Evolutionary conservation across 306 rosid genomes (phyloP), one percentile per base, ranked within the genome.

Genomic region (Acacia crassicarpa): DNA sequence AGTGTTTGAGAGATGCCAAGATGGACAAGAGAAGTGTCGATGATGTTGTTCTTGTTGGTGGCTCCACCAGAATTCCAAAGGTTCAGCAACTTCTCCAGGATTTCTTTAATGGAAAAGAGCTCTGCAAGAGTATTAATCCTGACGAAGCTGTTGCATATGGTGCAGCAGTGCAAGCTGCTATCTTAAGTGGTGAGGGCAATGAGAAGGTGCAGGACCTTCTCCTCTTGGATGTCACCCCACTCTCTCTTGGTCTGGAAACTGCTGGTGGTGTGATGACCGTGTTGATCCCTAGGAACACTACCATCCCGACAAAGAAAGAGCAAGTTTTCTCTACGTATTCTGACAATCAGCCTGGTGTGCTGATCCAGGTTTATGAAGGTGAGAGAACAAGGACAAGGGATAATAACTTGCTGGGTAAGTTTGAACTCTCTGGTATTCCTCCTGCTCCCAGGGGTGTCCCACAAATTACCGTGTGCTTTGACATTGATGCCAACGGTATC

Each of bases 361-460:
- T 90, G 86, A 91, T 91, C 82, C 92, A 91, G 82, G 96, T 91
- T 0, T 91, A 90, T 9, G 96, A 91, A 83, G 96, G 96, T 40
- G 96, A 91, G 45, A 84, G 93, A 74, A 87, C 93, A 5, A 90
- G 96, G 66, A 90, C 91, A 10, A 86, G 91, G 45, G 93, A 91
- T 81, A 91, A 91, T 85, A 92, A 92, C 53, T 79, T 92, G 87
- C 87, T 92, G 0, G 97, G 97, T 6, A 92, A 92, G 45, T 92
- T 92, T 22, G 94, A 92, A 84, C 92, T 92, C 16, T 92, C 94
- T 0, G 94, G 97, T 40, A 92, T 92, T 66, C 97, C 94, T 23
- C 94, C 92, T n/a, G 97, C 97, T 2, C 97, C 97, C 32, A 87
- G 94, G 62, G 94, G 94, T 40, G 97, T 92, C 14, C 97, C 97